Conservation (phyloP, 768 basidiomycete genomes). For the Calocera viscosa region DNA sequence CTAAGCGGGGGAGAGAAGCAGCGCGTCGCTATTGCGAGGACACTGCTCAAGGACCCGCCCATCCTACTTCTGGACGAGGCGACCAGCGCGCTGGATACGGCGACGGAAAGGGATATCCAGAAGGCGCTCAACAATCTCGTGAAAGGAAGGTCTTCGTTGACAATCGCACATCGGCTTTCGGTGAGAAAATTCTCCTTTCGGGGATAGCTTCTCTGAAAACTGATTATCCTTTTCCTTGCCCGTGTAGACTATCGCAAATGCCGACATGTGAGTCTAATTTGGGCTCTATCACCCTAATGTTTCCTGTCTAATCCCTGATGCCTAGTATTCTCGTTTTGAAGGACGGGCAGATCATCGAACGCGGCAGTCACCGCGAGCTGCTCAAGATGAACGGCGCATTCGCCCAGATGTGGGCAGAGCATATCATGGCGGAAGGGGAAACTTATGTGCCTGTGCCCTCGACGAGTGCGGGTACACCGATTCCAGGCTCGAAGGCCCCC, state of each 20-base stretch:
- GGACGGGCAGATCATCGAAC: conserved; percentile 78
- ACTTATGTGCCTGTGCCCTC: conserved; percentile 16
- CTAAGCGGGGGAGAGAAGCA: conserved; percentile 85
- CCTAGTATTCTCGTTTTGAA: conserved; percentile 76
- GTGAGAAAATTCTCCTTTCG: conserved; percentile 33
- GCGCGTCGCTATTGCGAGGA: conserved; percentile 75
- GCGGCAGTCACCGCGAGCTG: conserved; percentile 67
- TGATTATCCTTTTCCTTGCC: conserved; percentile 16
- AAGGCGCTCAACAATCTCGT: conserved; percentile 72
- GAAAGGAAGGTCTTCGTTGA: conserved; percentile 56
- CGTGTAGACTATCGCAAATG: conserved; percentile 43
- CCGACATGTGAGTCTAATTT: conserved; percentile 34
- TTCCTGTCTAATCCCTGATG: conserved; percentile 29
- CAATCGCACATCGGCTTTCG: conserved; percentile 68
- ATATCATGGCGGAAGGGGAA: conserved; percentile 54
- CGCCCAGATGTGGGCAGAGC: conserved; percentile 80
- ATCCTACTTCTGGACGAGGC: conserved; percentile 70
- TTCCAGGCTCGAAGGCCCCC: conserved; percentile 5
- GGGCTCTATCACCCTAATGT: conserved; percentile 27
- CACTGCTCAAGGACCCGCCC: conserved; percentile 73
- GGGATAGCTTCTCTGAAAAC: conserved; percentile 3
- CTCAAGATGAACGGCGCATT: conserved; percentile 59
- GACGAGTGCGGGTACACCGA: not conserved
- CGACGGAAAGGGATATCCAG: conserved; percentile 82
- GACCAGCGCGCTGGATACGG: conserved; percentile 76